A percentile compares a stretch with the other conserved stretches of the same genome.
These are phyloP conservation scores for Tolypocladium ovalisporum DNA, from an alignment of 2,329 filamentous ascomycete species.

Conservation along the genomic window DNA sequence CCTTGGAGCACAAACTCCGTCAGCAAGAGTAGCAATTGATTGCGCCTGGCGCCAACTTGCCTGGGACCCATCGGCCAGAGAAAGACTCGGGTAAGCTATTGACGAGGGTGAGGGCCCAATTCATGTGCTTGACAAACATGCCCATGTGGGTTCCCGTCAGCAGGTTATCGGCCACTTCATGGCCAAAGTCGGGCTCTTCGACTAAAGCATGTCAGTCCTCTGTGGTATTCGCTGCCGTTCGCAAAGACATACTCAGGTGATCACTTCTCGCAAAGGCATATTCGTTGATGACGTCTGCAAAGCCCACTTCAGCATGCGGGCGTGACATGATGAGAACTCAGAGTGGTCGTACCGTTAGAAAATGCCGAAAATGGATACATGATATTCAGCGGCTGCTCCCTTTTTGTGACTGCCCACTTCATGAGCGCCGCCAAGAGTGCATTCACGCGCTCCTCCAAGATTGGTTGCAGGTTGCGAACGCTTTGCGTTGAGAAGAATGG, in stretches of 20 bases:
- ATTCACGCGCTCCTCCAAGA: slow-evolving; percentile 24
- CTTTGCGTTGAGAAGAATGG: slow-evolving; percentile 26
- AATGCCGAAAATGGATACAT: slow-evolving; percentile 27
- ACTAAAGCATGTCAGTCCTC: slow-evolving; percentile 10
- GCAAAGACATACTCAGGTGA: slow-evolving; percentile 13
- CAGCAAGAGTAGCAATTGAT: slow-evolving; percentile 2
- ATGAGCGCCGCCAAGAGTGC: slow-evolving; percentile 19
- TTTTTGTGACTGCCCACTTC: slow-evolving; percentile 13
- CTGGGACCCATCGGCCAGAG: slow-evolving; percentile 21
- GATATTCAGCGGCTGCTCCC: slow-evolving; percentile 19
- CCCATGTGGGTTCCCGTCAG: slow-evolving; percentile 26
- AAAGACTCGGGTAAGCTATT: slow-evolving; percentile 23
- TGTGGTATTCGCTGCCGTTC: not conserved
- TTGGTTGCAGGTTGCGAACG: slow-evolving; percentile 24
- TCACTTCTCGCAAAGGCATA: slow-evolving; percentile 25
- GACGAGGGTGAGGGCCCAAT: slow-evolving; percentile 22
- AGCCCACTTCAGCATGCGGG: not conserved
- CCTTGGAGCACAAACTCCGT: slow-evolving; percentile 13
- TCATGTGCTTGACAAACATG: slow-evolving; percentile 23
- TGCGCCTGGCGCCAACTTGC: slow-evolving; percentile 9
- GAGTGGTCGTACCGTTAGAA: slow-evolving; percentile 19
- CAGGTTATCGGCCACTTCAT: slow-evolving; percentile 22
- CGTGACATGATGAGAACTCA: not conserved
- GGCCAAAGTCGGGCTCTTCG: slow-evolving; percentile 22
- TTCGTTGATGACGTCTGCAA: slow-evolving; percentile 27